Evolutionary conservation across 805 yeast genomes (phyloP), one percentile per base, ranked within the genome.

Genomic region (Candida boleticola): DNA sequence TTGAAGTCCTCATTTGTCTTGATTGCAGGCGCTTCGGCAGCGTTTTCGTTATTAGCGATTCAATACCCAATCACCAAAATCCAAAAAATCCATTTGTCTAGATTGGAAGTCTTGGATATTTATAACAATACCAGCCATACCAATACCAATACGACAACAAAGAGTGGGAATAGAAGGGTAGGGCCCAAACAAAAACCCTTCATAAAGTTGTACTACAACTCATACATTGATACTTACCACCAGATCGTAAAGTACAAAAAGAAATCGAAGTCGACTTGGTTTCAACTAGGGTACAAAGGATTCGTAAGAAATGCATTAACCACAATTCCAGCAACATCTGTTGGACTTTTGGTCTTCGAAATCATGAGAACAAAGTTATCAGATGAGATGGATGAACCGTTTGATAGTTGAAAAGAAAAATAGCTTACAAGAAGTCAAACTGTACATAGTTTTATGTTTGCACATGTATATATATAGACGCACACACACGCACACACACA

Each of bases 1-100:
- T 55, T 87, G 30, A 80, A 77, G 51, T 82, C 90, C 1, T 59
- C 83, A 1, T 86, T 84, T 57, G 77, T 89, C 3, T 72, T 92
- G 22, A 52, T 84, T 5, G 97, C 95, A 0, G 98, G 98, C 16
- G 88, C 93, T 7, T 71, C 85, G 4, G 97, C 97, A 0, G 92
- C 97, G 0, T 68, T 82, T 16, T 71, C 88, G 0, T 66, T 90
- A 17, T 80, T 90, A 46, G 73, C 82, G 3, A 82, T 90, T 4
- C 96, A 89, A 53, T 89, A 83, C 51, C 98, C 98, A 0, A 68
- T 92, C 26, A 69, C 80, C 19, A 87, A 85, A 58, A 64, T 90
- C 29, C 97, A 92, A 53, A 82, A 80, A 49, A 69, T 90, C 22
- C 95, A 90, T 60, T 67, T 85, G 32, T 76, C 89, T 26, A 72